Evolutionary conservation across 108 stramenopile genomes (phyloP).

Genomic region (Skeletonema potamos): DNA sequence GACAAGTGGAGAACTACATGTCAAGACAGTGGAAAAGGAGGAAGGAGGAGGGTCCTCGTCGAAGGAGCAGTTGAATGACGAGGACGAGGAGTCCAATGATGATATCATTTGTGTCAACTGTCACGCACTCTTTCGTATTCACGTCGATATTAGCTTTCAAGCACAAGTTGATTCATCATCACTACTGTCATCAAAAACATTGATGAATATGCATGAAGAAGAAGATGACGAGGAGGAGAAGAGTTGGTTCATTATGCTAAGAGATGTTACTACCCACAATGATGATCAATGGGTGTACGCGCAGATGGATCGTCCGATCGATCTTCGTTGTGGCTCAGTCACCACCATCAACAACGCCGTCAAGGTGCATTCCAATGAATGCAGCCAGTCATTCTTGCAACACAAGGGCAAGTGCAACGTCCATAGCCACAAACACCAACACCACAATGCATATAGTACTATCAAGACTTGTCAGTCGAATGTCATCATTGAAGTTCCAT

Average conservation of each 20-base stretch:
- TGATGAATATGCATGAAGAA: too few species aligned
- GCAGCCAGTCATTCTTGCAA: too few species aligned
- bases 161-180: background rate
- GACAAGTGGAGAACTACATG: too few species aligned
- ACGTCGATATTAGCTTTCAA: background rate
- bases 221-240: background rate
- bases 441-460: background rate
- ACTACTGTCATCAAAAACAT: background rate
- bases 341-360: background rate
- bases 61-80: background rate
- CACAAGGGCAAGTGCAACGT: too few species aligned
- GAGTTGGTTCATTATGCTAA: background rate
- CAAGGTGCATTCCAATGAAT: background rate
- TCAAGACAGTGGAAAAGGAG: too few species aligned
- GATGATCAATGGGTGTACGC: background rate
- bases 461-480: background rate
- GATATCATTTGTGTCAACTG: background rate
- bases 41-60: too few species aligned
- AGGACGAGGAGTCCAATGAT: background rate
- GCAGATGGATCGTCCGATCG: background rate
- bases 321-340: background rate
- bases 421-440: too few species aligned
- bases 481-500: background rate
- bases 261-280: background rate
- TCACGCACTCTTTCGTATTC: constrained; percentile 5